Evolutionary conservation across 2,329 filamentous ascomycete species (phyloP).

Genomic region (Colletotrichum sp.): DNA sequence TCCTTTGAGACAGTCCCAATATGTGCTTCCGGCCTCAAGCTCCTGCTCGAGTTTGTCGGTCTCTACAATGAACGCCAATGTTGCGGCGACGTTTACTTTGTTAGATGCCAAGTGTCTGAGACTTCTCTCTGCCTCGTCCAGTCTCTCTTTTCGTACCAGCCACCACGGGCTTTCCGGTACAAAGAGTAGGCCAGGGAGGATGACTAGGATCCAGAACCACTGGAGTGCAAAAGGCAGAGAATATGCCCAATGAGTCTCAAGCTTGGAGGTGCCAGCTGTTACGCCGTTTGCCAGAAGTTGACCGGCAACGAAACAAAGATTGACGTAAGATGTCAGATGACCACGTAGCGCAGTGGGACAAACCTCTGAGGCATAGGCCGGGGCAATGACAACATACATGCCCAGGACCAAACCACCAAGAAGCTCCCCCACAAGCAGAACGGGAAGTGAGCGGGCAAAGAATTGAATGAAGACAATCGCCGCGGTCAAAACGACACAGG

Average conservation of each 20-base stretch:
- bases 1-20: conserved; percentile 55
- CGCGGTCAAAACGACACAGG: conserved; percentile 49
- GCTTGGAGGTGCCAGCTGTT: conserved; percentile 44
- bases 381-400: conserved; percentile 62
- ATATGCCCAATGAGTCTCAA: conserved; percentile 52
- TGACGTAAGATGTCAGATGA: conserved; percentile 63
- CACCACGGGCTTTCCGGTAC: conserved; percentile 57
- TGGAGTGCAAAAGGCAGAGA: conserved; percentile 53
- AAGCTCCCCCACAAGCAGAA: conserved; percentile 65
- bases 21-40: conserved; percentile 51
- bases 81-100: conserved; percentile 51
- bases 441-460: conserved; percentile 60
- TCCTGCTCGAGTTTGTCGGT: conserved; percentile 62
- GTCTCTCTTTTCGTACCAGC: conserved; percentile 47
- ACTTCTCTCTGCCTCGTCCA: conserved; percentile 43
- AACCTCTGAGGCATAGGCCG: conserved; percentile 66
- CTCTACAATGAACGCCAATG: conserved; percentile 60
- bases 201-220: conserved; percentile 54
- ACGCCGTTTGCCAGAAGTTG: conserved; percentile 60
- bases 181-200: conserved; percentile 49
- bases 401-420: conserved; percentile 66
- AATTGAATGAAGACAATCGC: conserved; percentile 67
- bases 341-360: conserved; percentile 63
- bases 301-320: conserved; percentile 67
- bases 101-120: conserved; percentile 48